These are phyloP conservation scores for Physcomitrellopsis africana DNA, from an alignment of 225 moss, liverwort and hornwort species.

Conservation along the genomic window DNA sequence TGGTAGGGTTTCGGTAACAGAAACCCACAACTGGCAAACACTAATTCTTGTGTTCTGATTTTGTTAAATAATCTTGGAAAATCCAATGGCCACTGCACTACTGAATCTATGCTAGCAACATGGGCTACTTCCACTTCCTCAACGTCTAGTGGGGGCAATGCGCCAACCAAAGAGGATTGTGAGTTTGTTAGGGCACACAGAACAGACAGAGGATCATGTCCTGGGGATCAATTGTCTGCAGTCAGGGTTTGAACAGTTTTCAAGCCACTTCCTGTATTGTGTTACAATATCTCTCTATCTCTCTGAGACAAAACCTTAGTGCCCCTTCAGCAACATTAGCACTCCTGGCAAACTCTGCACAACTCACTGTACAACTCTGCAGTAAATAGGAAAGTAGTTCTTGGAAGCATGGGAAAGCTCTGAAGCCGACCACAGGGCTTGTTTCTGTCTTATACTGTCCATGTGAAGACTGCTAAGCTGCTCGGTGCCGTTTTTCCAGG, in stretches of 20 bases:
- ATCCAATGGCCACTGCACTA: constrained; percentile 14
- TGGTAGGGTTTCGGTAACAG: not conserved
- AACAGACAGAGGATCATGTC: not conserved
- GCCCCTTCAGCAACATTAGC: no score
- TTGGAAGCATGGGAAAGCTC: not conserved
- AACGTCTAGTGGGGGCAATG: not conserved
- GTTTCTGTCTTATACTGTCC: constrained; percentile 36
- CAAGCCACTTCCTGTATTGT: not conserved
- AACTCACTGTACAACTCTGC: not conserved
- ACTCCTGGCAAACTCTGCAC: no score
- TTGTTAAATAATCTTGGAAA: not conserved
- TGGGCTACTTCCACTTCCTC: not conserved
- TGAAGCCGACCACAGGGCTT: not conserved
- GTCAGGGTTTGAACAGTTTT: not conserved
- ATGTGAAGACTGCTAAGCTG: not conserved
- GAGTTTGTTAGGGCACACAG: not conserved
- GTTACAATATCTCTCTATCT: no score
- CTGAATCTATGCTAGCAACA: constrained; percentile 9
- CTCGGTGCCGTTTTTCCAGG: constrained; percentile 1
- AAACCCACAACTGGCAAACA: constrained; percentile 35
- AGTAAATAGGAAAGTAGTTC: not conserved
- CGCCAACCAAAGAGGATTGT: constrained; percentile 14
- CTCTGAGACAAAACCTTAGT: no score
- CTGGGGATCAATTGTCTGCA: not conserved
- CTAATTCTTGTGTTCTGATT: not conserved